A percentile compares a stretch with the other conserved stretches of the same genome.
Conservation (phyloP, 2,329 filamentous ascomycete species). For the Ophiocordyceps unilateralis region DNA sequence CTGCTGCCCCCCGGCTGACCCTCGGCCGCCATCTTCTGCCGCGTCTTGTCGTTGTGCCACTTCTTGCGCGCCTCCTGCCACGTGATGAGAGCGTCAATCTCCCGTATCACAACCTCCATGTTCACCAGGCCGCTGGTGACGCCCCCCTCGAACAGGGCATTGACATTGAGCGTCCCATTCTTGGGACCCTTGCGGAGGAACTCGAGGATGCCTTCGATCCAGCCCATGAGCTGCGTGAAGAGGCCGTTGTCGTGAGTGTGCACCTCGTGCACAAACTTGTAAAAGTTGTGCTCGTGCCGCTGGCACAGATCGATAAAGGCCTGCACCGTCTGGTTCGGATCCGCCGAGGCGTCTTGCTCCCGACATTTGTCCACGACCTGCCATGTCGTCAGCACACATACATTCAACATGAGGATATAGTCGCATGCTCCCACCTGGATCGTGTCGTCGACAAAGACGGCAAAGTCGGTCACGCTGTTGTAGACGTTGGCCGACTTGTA, state of each 20-base stretch:
- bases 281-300: slow-evolving; percentile 90
- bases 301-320: slow-evolving; percentile 94
- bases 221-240: slow-evolving; percentile 90
- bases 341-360: slow-evolving; percentile 70
- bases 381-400: neutral
- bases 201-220: slow-evolving; percentile 89
- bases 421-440: slow-evolving; percentile 41
- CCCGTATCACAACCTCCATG: slow-evolving; percentile 51
- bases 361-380: slow-evolving; percentile 48
- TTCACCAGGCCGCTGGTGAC: slow-evolving; percentile 51
- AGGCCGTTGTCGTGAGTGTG: slow-evolving; percentile 93
- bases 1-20: slow-evolving; percentile 29
- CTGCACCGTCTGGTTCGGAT: slow-evolving; percentile 96
- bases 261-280: slow-evolving; percentile 97
- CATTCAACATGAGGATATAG: neutral
- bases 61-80: slow-evolving; percentile 96
- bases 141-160: slow-evolving; percentile 74
- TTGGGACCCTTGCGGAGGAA: slow-evolving; percentile 77
- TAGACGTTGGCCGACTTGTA: slow-evolving; percentile 99
- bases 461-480: slow-evolving; percentile 92
- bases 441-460: slow-evolving; percentile 80
- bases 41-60: slow-evolving; percentile 95
- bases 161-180: slow-evolving; percentile 82
- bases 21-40: slow-evolving; percentile 96
- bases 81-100: slow-evolving; percentile 72